These are phyloP conservation scores for Ceratobasidium sp. DNA, from an alignment of 1,284 basidiomycete species.

Conservation along the genomic window DNA sequence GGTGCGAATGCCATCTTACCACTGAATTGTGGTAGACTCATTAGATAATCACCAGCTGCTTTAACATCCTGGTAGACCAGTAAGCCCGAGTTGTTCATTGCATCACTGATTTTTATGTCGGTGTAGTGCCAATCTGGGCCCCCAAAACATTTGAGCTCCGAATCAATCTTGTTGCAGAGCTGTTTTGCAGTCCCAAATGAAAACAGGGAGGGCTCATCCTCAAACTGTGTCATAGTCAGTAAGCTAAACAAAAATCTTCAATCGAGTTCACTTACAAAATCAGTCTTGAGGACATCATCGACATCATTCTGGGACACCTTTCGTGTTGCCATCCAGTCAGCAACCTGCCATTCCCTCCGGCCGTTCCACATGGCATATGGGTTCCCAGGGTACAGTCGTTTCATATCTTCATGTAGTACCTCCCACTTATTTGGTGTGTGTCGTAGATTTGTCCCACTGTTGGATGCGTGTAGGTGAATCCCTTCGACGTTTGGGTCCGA, in stretches of 20 bases:
- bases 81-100: no score
- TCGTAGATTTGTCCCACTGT: no score
- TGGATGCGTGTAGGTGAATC: no score
- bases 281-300: no score
- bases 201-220: not conserved
- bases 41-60: not conserved
- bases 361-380: not conserved
- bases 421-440: no score
- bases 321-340: constrained; percentile 12
- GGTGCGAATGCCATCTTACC: constrained; percentile 1
- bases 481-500: no score
- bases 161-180: not conserved
- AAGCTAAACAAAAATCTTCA: not conserved
- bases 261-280: no score
- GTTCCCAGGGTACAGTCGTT: not conserved
- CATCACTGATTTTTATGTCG: not conserved
- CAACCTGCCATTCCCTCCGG: constrained; percentile 13
- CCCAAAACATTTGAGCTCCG: not conserved
- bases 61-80: constrained; percentile 6
- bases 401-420: no score
- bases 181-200: not conserved
- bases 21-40: constrained; percentile 4
- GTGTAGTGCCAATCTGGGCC: not conserved
- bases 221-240: not conserved
- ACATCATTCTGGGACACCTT: no score